Base-by-base conservation (phyloP, 768 basidiomycete genomes). In the Daedalea quercina region DNA sequence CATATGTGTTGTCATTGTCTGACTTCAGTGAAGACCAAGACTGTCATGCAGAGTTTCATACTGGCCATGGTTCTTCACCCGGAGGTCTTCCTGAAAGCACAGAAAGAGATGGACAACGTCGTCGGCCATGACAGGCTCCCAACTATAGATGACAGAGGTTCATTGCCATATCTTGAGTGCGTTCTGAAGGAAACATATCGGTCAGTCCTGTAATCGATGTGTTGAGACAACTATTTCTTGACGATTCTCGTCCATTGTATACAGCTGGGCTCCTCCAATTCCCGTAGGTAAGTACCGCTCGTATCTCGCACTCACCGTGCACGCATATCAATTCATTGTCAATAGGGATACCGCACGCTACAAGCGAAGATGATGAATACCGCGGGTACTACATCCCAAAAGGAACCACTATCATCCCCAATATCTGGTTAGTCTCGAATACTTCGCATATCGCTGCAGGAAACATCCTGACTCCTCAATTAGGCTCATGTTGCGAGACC, bases 41-140 rank as follows among this genome's bases (percentile, higher is more conserved):
- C 40, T n/a, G 37, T 34, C 0, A 9, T 62, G 19, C 13, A 51
- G 20, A 55, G 51, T 2, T 61, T 69, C n/a, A 34, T 68, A 26
- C 49, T 70, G 17, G 56, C 62, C 1, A 64, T 69, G 54, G 35
- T 60, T 1, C 56, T 63, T 17, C 44, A 61, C 41, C 67, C 68
- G 13, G 61, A 66, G 1, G 60, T 61, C 8, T 63, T 66, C 41
- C 44, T 35, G 17, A 54, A 60, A 20, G 65, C 63, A 4, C 65
- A 64, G 24, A 57, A 51, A 1, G 64, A 70, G 23, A 56, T 70
- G 2, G 67, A 68, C 46, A 6, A 28, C 2, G 60, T 66, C 11
- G 35, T 65, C 1, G 61, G 59, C 12, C 52, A 48, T 19, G 60
- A 59, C 24, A 49, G 60, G 13, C 47, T 67, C 3, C 68, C 67